Base-by-base conservation (phyloP, 345 rosid species). In the Lumnitzera racemosa region DNA sequence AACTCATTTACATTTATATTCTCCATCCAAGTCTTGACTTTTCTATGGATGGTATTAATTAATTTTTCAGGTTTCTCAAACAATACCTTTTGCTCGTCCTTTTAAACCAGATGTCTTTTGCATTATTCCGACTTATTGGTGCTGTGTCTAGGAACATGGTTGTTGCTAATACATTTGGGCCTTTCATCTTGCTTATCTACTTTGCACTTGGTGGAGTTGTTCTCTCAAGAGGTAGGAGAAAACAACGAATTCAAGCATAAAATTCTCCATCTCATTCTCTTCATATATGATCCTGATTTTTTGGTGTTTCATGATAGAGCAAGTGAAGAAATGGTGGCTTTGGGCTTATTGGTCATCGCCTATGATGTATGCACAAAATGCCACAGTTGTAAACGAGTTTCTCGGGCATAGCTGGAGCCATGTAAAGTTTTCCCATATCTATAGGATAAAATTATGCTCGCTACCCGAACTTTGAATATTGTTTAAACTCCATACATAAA, bases 261-360 rank as follows among this genome's bases (percentile, higher is more conserved):
- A n/a, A 3, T 15, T 12, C 11, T 13, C 10, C 50, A 50, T 52
- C 46, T 52, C 2, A 15, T 47, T 7, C 10, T 11, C 13, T 36
- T 25, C 51, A 13, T 11, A 23, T 16, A 13, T 1, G 16, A 56
- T 46, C 60, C 36, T 11, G 20, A 14, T 47, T 49, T 50, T 36
- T 46, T 60, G 24, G 20, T 20, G 47, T 61, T 36, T 49, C 41
- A 46, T 58, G 41, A 64, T 80, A 90, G 98, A 88, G 13, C 61
- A 83, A 53, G 64, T 91, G 1, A 88, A 91, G 69, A 83, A 78
- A 58, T 88, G 96, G 98, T 86, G 96, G 98, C 78, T 80, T 29
- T 88, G 96, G 96, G 95, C 77, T 56, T 91, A 72, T 70, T 91
- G 96, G 96, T 24, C 61, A 55, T 88, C 95, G 7, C 91, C 98